phyloP scores from a whole-genome alignment of 768 basidiomycete genomes.

The Mycena chlorophos region DNA sequence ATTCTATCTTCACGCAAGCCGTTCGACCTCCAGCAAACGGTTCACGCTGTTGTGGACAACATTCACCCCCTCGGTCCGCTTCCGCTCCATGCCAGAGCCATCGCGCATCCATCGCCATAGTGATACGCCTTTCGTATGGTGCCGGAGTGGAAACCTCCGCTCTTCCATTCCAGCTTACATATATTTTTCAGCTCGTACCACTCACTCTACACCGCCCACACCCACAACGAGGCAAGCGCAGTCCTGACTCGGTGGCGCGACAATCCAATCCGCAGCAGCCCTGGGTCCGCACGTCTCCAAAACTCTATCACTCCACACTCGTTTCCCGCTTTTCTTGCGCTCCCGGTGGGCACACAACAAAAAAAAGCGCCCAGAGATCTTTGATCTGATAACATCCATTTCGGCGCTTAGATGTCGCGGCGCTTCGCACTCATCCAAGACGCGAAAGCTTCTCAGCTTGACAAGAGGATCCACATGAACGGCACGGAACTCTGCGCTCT shows the following conservation, averaged over 20 bases:
- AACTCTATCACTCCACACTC: neutral
- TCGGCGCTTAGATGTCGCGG: too few relatives aligned
- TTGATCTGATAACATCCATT: too few relatives aligned
- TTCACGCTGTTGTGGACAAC: neutral
- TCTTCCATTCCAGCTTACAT: neutral
- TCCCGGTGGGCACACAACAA: too few relatives aligned
- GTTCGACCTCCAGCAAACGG: neutral
- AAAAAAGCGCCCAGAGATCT: too few relatives aligned
- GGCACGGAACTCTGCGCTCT: too few relatives aligned
- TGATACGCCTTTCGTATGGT: neutral
- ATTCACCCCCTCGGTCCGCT: neutral
- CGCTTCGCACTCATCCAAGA: too few relatives aligned
- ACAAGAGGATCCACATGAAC: too few relatives aligned
- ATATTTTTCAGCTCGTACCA: neutral
- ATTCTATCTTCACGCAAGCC: too few relatives aligned
- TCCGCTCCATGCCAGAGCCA: neutral
- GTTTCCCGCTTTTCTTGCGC: too few relatives aligned
- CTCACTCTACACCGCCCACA: neutral
- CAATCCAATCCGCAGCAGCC: neutral
- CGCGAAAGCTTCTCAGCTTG: too few relatives aligned
- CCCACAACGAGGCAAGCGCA: slow-evolving; percentile 1
- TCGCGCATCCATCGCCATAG: neutral
- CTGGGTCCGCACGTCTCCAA: neutral
- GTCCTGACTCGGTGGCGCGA: neutral
- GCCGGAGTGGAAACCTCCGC: neutral